Percentiles rank a stretch among this genome's conserved stretches.
phyloP scores from a whole-genome alignment of 306 rosid genomes.

The Pueraria montana region DNA sequence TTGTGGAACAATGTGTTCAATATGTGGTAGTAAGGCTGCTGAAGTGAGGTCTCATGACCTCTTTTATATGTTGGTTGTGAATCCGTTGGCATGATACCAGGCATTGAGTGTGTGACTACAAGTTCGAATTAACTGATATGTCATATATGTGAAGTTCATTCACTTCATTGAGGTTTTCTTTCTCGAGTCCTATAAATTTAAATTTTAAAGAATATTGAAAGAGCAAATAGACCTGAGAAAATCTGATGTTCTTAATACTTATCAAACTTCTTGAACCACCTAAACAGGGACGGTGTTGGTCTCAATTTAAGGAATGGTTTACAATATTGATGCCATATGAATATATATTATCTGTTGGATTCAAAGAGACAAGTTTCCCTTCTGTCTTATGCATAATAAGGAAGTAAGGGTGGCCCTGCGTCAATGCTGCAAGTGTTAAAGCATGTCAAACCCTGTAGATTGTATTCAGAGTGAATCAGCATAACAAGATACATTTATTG shows the following conservation, averaged over 20 bases:
- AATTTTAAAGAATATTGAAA: conserved; percentile 16
- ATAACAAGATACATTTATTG: too few species aligned
- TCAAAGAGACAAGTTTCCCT: conserved; percentile 1
- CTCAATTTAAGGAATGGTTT: conserved; percentile 11
- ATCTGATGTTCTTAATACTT: background rate
- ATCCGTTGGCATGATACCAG: background rate
- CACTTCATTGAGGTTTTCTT: conserved; percentile 21
- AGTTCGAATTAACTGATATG: background rate
- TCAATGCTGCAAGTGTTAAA: too few species aligned
- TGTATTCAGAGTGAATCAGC: too few species aligned
- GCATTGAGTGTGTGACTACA: background rate
- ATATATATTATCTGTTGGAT: conserved; percentile 15
- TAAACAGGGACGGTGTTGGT: conserved; percentile 6
- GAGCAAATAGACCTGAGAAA: background rate
- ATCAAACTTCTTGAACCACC: background rate
- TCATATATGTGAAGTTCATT: background rate
- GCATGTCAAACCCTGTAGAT: too few species aligned
- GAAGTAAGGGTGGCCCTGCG: too few species aligned
- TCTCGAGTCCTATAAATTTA: background rate
- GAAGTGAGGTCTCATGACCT: conserved; percentile 36
- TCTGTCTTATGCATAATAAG: too few species aligned
- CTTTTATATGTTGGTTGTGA: conserved; percentile 1
- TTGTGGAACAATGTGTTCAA: background rate
- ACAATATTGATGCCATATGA: conserved; percentile 1
- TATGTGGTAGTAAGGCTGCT: background rate